Evolutionary conservation across 192 early-diverging fungal genomes (phyloP).

Genomic region (Pilaira anomala): DNA sequence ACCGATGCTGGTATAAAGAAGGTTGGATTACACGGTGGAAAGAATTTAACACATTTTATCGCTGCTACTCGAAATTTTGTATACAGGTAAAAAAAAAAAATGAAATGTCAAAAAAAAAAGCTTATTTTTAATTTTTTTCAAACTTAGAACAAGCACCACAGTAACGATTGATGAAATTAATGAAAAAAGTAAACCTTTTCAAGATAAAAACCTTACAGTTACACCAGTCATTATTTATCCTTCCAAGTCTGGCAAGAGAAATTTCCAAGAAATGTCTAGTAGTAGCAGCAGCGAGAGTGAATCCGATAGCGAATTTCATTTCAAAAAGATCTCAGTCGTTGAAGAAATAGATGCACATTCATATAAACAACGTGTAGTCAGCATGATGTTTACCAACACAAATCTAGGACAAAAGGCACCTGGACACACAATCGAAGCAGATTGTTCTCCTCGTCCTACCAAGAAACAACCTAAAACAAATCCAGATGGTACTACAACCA

Average conservation of each 20-base stretch:
- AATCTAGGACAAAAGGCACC: background rate
- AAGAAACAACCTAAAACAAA: no score
- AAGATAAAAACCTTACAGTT: constrained; percentile 7
- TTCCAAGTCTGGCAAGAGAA: background rate
- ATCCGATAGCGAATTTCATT: background rate
- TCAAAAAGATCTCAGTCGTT: background rate
- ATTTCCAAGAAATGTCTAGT: background rate
- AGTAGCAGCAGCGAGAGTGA: background rate
- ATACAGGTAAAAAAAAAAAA: constrained; percentile 42
- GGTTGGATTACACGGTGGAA: constrained; percentile 68
- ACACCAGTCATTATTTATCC: constrained; percentile 10
- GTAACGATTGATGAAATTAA: constrained; percentile 12
- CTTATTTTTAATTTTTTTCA: background rate
- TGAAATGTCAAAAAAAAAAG: background rate
- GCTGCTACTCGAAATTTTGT: constrained; percentile 79
- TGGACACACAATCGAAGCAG: constrained; percentile 24
- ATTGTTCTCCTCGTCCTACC: constrained; percentile 11
- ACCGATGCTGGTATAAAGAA: constrained; percentile 67
- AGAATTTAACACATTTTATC: constrained; percentile 78
- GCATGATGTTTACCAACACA: constrained; percentile 14
- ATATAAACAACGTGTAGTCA: constrained; percentile 5
- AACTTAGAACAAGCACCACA: constrained; percentile 16
- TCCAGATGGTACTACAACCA: background rate
- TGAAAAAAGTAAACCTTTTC: background rate
- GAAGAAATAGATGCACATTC: background rate